Conservation (phyloP, 2,329 filamentous ascomycete species). For the Botrytis squamosa region DNA sequence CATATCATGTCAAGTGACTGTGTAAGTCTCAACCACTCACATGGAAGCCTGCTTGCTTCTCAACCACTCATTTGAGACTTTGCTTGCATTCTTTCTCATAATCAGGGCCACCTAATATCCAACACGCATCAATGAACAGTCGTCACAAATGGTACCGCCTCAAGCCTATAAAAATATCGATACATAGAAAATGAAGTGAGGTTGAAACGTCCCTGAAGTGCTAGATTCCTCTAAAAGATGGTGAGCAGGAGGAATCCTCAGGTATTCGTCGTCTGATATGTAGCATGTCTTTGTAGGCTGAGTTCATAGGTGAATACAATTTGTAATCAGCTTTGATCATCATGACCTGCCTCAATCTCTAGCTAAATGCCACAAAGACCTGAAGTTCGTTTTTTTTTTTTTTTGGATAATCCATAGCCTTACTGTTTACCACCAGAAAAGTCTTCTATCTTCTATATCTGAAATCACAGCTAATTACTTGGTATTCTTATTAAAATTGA, state of each 20-base stretch:
- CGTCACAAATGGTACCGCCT: background rate
- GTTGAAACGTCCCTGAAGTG: background rate
- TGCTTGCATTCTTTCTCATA: background rate
- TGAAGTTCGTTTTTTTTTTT: no score
- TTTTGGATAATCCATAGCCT: background rate
- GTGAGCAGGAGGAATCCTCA: background rate
- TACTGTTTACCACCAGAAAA: background rate
- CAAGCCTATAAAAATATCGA: background rate
- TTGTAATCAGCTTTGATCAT: background rate
- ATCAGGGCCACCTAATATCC: background rate
- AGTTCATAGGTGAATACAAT: background rate
- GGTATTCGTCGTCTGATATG: background rate
- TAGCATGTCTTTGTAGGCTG: no score
- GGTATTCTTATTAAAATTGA: background rate
- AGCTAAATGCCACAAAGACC: background rate
- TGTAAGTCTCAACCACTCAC: background rate
- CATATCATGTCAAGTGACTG: background rate
- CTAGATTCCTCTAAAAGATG: background rate
- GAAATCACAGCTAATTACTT: background rate
- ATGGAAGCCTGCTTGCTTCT: background rate
- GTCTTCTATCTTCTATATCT: background rate
- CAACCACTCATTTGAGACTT: no score
- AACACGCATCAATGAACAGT: background rate
- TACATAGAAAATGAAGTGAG: background rate
- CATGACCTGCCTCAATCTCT: background rate